Percentiles rank a stretch among this genome's conserved stretches.
Evolutionary conservation across 2,329 filamentous ascomycete species (phyloP).

Genomic region (Trichoderma koningii): DNA sequence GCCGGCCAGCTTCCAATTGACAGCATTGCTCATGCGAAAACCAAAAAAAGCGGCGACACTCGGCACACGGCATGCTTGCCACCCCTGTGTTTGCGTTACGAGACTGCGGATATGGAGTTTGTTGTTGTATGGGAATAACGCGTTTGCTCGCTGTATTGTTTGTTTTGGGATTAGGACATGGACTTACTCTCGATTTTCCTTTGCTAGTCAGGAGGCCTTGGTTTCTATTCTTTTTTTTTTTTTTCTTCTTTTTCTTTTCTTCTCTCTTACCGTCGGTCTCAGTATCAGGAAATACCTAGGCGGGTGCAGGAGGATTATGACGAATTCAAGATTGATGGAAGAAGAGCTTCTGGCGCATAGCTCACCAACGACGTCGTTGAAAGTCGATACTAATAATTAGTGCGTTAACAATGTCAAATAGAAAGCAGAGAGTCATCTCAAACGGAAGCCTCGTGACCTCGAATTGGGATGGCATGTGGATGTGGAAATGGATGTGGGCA

Average conservation of each 20-base stretch:
- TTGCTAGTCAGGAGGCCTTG: background rate
- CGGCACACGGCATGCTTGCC: conserved; percentile 7
- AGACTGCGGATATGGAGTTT: conserved; percentile 19
- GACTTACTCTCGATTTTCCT: background rate
- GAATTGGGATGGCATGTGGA: background rate
- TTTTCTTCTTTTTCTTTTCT: background rate
- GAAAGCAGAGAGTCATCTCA: background rate
- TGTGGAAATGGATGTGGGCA: background rate
- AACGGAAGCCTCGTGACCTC: background rate
- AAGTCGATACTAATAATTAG: conserved; percentile 22
- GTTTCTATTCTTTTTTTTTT: no score
- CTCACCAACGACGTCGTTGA: conserved; percentile 9
- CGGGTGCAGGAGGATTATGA: conserved; percentile 8
- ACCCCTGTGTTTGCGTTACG: background rate
- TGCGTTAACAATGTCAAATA: background rate
- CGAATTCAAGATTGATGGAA: conserved; percentile 22
- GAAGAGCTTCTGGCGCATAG: conserved; percentile 21
- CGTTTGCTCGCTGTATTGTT: background rate
- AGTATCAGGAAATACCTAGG: conserved; percentile 11
- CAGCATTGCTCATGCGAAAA: conserved; percentile 3
- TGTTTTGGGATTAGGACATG: background rate
- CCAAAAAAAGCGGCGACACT: background rate
- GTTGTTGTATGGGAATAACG: conserved; percentile 7
- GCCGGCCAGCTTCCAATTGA: background rate
- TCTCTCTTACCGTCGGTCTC: conserved; percentile 9